Percentiles rank a stretch among this genome's conserved stretches.
Conservation (phyloP, 148 eudicot species). For the Pouteria glomerata region DNA sequence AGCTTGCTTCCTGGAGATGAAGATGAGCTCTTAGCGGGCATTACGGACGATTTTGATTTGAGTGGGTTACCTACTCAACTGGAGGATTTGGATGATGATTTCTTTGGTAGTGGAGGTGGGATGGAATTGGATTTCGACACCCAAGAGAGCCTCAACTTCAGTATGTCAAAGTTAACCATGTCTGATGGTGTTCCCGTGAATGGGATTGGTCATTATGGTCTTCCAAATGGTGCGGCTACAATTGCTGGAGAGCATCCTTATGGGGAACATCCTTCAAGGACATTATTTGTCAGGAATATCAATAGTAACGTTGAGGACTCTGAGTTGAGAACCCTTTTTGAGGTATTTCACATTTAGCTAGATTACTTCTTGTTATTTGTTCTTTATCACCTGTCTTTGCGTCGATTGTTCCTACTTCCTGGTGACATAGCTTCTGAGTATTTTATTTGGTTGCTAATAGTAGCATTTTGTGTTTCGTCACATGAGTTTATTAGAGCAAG, state of each 20-base stretch:
- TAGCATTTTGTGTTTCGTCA: slow-evolving; percentile 1
- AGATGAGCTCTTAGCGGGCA: slow-evolving; percentile 50
- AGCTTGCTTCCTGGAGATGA: slow-evolving; percentile 52
- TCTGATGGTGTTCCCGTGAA: slow-evolving; percentile 29
- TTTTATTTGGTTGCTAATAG: not conserved
- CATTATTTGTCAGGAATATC: slow-evolving; percentile 51
- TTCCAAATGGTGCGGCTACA: slow-evolving; percentile 32
- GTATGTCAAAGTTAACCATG: slow-evolving; percentile 28
- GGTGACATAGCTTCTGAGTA: not conserved
- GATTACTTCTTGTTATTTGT: not conserved
- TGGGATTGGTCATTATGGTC: slow-evolving; percentile 27
- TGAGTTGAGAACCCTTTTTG: slow-evolving; percentile 46
- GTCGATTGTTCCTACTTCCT: not conserved
- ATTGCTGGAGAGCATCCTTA: slow-evolving; percentile 58
- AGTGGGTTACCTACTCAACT: slow-evolving; percentile 47
- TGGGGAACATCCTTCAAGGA: slow-evolving; percentile 66
- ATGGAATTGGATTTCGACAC: slow-evolving; percentile 43
- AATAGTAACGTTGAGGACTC: slow-evolving; percentile 56
- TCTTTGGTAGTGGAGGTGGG: slow-evolving; percentile 58
- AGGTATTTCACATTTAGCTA: slow-evolving; percentile 25
- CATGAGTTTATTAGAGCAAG: not conserved
- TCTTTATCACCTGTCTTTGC: not conserved
- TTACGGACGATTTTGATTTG: slow-evolving; percentile 50
- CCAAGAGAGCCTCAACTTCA: slow-evolving; percentile 26
- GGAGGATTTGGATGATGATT: slow-evolving; percentile 55